These are phyloP conservation scores for Ophiostoma australiae DNA, from an alignment of 2,329 filamentous ascomycete species.

Conservation along the genomic window DNA sequence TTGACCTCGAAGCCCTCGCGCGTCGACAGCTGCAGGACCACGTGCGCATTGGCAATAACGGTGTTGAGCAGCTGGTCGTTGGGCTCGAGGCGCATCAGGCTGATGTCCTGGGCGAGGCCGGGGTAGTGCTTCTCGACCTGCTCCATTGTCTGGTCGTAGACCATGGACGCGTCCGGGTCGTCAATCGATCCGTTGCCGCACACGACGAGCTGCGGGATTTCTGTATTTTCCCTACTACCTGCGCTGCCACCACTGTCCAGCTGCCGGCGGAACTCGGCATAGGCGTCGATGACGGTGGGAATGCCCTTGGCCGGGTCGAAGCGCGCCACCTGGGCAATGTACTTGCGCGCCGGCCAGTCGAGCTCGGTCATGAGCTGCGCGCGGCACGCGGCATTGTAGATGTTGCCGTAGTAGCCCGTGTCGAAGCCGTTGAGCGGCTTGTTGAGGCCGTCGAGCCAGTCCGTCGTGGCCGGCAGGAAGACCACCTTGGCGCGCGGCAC, in stretches of 20 bases:
- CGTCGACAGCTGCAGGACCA: constrained; percentile 73
- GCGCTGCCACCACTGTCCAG: constrained; percentile 48
- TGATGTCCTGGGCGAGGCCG: constrained; percentile 59
- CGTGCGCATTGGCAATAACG: constrained; percentile 64
- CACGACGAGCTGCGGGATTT: constrained; percentile 67
- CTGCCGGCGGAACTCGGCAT: constrained; percentile 63
- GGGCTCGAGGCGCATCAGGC: constrained; percentile 70
- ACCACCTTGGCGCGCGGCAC: constrained; percentile 63
- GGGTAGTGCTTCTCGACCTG: constrained; percentile 60
- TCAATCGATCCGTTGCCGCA: constrained; percentile 77
- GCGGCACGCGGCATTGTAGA: constrained; percentile 62
- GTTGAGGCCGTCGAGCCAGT: constrained; percentile 80
- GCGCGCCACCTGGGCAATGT: constrained; percentile 74
- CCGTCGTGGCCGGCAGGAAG: constrained; percentile 75
- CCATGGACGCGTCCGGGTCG: constrained; percentile 67
- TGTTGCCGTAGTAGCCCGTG: constrained; percentile 65
- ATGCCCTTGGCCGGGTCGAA: constrained; percentile 84
- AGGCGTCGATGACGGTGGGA: constrained; percentile 68
- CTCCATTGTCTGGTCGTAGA: constrained; percentile 68
- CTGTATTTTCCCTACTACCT: constrained; percentile 20
- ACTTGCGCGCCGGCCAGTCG: constrained; percentile 57
- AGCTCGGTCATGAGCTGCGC: constrained; percentile 56
- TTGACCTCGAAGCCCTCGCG: constrained; percentile 84
- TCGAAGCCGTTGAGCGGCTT: constrained; percentile 68
- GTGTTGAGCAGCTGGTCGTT: constrained; percentile 77